Evolutionary conservation across 495 filamentous ascomycete species (phyloP), one percentile per base, ranked within the genome.

Genomic region (Neurospora sp.): DNA sequence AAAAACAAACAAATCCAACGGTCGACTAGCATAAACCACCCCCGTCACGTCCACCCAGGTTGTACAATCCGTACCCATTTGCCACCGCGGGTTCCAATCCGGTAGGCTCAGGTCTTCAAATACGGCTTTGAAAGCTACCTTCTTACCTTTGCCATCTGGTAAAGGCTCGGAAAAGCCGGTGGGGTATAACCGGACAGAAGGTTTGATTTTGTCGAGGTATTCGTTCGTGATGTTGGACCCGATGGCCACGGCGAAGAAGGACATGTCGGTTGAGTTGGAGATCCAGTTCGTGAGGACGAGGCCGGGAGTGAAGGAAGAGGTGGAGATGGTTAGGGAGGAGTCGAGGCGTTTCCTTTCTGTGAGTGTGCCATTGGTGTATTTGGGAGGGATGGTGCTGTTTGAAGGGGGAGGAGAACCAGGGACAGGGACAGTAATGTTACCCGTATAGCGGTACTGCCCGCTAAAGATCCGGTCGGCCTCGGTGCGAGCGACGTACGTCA

Each of bases 251-350:
- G 77, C 76, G 17, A 79, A 72, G 69, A 77, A 75, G 31, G 83
- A 70, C 69, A 86, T 76, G 70, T 84, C 78, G 5, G 83, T 86
- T 35, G 84, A 81, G 74, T 88, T 87, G 76, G 81, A 84, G 59
- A 87, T 79, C 84, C 85, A 89, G 35, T 77, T 71, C 1, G 77
- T 74, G 31, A 89, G 78, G 12, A 78, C 76, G 2, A 88, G 78
- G 0, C 85, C 87, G 0, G 84, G 83, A 9, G 77, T 77, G 22
- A 69, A 69, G 4, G 69, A 17, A 69, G 83, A 78, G n/a, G 79
- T 78, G 48, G 77, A 73, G 40, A 88, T 76, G 6, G 80, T 82
- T 4, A 86, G 70, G 3, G 83, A 79, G 9, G 84, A 83, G 72
- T 82, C 81, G 3, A 86, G 68, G 2, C 71, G 41, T 42, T 78